Conservation (phyloP, 805 yeast species). For the Alloascoidea africana region DNA sequence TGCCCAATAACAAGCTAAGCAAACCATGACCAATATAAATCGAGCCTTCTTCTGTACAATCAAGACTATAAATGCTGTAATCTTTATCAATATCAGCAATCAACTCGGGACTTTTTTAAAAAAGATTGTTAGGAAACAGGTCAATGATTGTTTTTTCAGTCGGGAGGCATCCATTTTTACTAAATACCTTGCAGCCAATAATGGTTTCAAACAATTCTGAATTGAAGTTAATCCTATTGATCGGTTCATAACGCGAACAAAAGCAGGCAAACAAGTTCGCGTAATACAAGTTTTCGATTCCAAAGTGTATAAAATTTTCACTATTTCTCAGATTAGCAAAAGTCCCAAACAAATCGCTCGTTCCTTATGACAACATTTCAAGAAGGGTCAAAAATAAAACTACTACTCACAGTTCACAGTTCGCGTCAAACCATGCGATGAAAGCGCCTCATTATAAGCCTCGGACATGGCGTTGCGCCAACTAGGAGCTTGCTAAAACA, state of each 20-base stretch:
- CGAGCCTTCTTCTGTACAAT: conserved; percentile 1
- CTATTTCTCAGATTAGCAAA: too few species aligned
- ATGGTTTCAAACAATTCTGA: background rate
- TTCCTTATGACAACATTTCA: too few species aligned
- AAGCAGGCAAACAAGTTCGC: background rate
- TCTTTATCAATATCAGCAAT: background rate
- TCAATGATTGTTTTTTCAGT: too few species aligned
- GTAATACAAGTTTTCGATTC: background rate
- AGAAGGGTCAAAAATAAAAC: too few species aligned
- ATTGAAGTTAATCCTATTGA: background rate
- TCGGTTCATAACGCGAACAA: background rate
- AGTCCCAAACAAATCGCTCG: too few species aligned
- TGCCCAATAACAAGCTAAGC: background rate
- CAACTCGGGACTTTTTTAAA: conserved; percentile 1
- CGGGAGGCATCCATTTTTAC: background rate
- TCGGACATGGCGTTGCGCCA: too few species aligned
- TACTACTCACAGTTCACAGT: too few species aligned
- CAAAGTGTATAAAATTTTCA: background rate
- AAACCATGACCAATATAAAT: conserved; percentile 3
- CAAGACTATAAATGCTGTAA: conserved; percentile 1
- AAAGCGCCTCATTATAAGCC: too few species aligned
- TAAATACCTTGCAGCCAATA: background rate
- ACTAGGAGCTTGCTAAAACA: too few species aligned
- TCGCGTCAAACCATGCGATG: too few species aligned
- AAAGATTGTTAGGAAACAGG: background rate